Conservation (phyloP, 805 yeast species). For the Myxozyma kluyveri region DNA sequence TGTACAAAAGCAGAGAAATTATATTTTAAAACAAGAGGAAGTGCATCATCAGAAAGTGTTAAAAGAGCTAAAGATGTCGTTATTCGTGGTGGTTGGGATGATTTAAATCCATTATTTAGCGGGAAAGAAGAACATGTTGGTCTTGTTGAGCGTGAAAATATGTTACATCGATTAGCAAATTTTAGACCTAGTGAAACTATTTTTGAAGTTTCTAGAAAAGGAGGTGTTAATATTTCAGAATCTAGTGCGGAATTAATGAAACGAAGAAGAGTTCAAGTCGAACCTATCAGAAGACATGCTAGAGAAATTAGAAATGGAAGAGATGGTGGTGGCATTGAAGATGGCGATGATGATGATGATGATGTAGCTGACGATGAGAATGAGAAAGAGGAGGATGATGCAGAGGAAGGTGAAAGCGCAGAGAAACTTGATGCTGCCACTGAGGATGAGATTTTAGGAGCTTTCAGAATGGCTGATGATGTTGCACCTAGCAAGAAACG, state of each 20-base stretch:
- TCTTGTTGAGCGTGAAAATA: slow-evolving; percentile 53
- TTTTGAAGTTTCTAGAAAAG: slow-evolving; percentile 71
- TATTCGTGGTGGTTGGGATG: slow-evolving; percentile 68
- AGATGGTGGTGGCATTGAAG: neutral
- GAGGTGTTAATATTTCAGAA: slow-evolving; percentile 50
- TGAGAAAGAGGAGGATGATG: slow-evolving; percentile 36
- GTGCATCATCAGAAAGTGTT: slow-evolving; percentile 84
- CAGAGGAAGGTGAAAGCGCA: slow-evolving; percentile 37
- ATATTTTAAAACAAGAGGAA: slow-evolving; percentile 76
- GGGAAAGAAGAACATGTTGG: neutral
- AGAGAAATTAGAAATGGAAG: slow-evolving; percentile 51
- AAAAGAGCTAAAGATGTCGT: slow-evolving; percentile 78
- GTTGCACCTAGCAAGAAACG: slow-evolving; percentile 31
- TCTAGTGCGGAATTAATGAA: slow-evolving; percentile 79
- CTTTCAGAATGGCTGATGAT: slow-evolving; percentile 38
- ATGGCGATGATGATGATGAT: neutral
- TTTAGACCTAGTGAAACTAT: slow-evolving; percentile 83
- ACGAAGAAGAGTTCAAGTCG: slow-evolving; percentile 79
- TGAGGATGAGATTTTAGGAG: slow-evolving; percentile 41
- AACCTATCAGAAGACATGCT: slow-evolving; percentile 80
- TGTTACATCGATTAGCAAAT: slow-evolving; percentile 68
- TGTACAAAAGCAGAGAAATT: slow-evolving; percentile 84
- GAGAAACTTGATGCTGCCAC: slow-evolving; percentile 38
- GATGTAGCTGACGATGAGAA: slow-evolving; percentile 33
- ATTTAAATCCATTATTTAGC: slow-evolving; percentile 66